Evolutionary conservation across 352 stramenopile genomes (phyloP).

Genomic region (Hyphochytrium catenoides): DNA sequence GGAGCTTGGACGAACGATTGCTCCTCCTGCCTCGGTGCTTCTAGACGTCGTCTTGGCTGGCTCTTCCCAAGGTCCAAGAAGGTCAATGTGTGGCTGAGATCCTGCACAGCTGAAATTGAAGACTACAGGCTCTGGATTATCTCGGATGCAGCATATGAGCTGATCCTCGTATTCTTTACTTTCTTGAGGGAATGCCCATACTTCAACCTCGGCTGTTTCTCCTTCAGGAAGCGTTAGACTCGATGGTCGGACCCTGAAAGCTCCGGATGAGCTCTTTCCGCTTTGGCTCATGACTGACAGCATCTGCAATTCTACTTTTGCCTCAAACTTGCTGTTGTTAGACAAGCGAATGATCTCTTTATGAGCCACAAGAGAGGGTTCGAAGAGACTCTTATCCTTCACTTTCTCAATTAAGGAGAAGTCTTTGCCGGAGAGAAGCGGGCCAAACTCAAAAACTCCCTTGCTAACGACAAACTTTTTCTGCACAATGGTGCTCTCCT

Average conservation of each 20-base stretch:
- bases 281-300: not conserved
- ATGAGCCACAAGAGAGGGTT: conserved; percentile 15
- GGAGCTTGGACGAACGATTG: conserved; percentile 14
- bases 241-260: conserved; percentile 46
- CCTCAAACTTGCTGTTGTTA: conserved; percentile 50
- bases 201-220: conserved; percentile 64
- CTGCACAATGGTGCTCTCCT: conserved; percentile 30
- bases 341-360: conserved; percentile 69
- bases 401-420: too few species aligned
- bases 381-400: conserved; percentile 23
- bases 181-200: conserved; percentile 63
- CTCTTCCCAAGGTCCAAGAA: conserved; percentile 64
- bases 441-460: conserved; percentile 75
- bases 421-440: conserved; percentile 34
- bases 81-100: conserved; percentile 33
- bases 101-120: conserved; percentile 66
- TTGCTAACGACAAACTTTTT: conserved; percentile 75
- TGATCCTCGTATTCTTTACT: conserved; percentile 34
- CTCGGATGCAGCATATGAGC: conserved; percentile 60
- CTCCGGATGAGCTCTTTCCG: not conserved
- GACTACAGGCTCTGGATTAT: conserved; percentile 66
- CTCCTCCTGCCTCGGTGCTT: conserved; percentile 11
- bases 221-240: conserved; percentile 46
- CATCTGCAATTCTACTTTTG: conserved; percentile 24
- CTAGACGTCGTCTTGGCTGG: conserved; percentile 11